Conservation (phyloP, 805 yeast species). For the Saccharomyces eubayanus region DNA sequence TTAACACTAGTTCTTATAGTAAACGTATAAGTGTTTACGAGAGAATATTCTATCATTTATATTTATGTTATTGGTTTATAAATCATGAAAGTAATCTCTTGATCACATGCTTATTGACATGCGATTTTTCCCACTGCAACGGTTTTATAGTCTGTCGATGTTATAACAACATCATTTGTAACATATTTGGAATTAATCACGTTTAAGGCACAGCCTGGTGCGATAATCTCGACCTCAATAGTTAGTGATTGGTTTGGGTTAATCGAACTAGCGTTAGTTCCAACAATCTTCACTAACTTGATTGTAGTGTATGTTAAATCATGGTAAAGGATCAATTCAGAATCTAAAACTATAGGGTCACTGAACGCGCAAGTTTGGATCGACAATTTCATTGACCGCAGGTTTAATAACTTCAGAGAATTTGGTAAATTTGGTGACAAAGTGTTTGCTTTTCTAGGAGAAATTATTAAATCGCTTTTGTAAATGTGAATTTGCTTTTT, state of each 20-base stretch:
- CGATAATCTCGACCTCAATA: neutral
- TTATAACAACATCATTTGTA: neutral
- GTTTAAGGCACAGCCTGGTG: neutral
- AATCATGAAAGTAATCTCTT: neutral
- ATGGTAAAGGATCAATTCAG: neutral
- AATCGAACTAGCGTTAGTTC: neutral
- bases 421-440: neutral
- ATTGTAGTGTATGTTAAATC: neutral
- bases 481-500: neutral
- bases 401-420: neutral
- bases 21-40: neutral
- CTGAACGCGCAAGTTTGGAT: neutral
- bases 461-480: neutral
- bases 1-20: conserved; percentile 9
- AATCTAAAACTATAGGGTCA: neutral
- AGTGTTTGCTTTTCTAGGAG: neutral
- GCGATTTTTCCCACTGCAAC: neutral
- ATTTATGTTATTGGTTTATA: neutral
- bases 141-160: neutral
- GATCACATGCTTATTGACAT: neutral
- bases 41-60: neutral
- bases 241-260: neutral
- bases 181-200: neutral
- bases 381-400: neutral
- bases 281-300: neutral